Evolutionary conservation across 352 stramenopile genomes (phyloP).

Genomic region (Globisporangium mamillatum): DNA sequence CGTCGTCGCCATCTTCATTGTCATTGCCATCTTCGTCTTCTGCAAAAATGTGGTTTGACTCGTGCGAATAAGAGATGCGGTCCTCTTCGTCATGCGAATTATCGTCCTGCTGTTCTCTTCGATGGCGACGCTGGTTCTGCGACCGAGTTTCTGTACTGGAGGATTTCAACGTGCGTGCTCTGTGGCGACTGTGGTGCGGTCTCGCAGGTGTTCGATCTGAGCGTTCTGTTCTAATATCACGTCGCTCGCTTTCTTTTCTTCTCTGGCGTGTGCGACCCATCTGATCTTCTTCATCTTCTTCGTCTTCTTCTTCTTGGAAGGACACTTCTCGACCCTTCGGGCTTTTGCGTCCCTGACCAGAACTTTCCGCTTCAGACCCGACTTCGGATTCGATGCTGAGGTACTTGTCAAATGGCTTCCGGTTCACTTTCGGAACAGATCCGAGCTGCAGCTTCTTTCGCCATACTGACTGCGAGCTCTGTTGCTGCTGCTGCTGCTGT

Average conservation of each 20-base stretch:
- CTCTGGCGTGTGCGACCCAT: not conserved
- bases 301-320: not conserved
- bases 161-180: not conserved
- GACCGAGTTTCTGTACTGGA: not conserved
- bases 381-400: conserved; percentile 10
- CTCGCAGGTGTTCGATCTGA: not conserved
- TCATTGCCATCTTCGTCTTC: not conserved
- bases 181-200: too few relatives aligned
- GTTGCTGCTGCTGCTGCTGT: too few relatives aligned
- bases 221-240: not conserved
- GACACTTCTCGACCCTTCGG: not conserved
- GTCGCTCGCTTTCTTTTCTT: not conserved
- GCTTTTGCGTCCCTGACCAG: not conserved
- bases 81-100: not conserved
- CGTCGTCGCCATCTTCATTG: conserved; percentile 7
- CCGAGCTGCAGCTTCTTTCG: not conserved
- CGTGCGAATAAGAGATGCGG: not conserved
- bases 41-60: not conserved
- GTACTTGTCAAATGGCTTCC: conserved; percentile 14
- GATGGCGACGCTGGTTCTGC: not conserved
- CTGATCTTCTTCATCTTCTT: not conserved
- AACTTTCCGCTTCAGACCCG: not conserved
- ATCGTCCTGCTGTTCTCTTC: not conserved
- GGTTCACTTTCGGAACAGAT: conserved; percentile 7
- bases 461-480: not conserved